These are phyloP conservation scores for Leptographium lundbergii DNA, from an alignment of 2,329 filamentous ascomycete species.

Conservation along the genomic window DNA sequence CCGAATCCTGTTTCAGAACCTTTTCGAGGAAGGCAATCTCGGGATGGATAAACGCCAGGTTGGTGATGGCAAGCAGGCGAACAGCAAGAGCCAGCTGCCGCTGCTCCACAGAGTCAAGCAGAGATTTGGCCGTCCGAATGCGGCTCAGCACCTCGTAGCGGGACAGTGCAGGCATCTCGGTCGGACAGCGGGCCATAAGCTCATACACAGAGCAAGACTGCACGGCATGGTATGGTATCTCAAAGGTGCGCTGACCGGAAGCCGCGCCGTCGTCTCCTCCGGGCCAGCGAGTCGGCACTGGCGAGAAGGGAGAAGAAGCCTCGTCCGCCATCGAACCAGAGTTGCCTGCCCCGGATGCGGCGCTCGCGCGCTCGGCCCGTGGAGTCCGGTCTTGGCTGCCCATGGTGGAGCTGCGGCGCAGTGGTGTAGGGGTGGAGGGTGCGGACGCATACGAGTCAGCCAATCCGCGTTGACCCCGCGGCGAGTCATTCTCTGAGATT, in stretches of 20 bases:
- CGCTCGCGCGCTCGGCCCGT: constrained; percentile 19
- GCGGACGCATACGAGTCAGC: constrained; percentile 10
- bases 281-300: constrained; percentile 23
- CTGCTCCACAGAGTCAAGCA: constrained; percentile 51
- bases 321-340: constrained; percentile 23
- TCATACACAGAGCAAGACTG: constrained; percentile 40
- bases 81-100: constrained; percentile 68
- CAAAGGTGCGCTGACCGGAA: constrained; percentile 45
- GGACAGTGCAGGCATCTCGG: constrained; percentile 56
- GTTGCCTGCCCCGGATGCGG: not conserved
- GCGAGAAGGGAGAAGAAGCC: constrained; percentile 29
- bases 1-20: constrained; percentile 73
- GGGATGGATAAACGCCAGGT: constrained; percentile 77
- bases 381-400: constrained; percentile 30
- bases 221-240: constrained; percentile 48
- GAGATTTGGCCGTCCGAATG: constrained; percentile 69
- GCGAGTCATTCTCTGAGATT: constrained; percentile 7
- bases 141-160: constrained; percentile 80
- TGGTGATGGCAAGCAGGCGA: constrained; percentile 76
- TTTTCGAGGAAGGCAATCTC: constrained; percentile 78
- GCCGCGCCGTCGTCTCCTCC: constrained; percentile 24
- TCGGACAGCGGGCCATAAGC: constrained; percentile 40
- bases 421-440: constrained; percentile 62
- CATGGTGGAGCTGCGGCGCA: constrained; percentile 54
- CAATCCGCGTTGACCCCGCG: not conserved